phyloP scores from a whole-genome alignment of 306 rosid species.

The peach (Prunus persica) region DNA sequence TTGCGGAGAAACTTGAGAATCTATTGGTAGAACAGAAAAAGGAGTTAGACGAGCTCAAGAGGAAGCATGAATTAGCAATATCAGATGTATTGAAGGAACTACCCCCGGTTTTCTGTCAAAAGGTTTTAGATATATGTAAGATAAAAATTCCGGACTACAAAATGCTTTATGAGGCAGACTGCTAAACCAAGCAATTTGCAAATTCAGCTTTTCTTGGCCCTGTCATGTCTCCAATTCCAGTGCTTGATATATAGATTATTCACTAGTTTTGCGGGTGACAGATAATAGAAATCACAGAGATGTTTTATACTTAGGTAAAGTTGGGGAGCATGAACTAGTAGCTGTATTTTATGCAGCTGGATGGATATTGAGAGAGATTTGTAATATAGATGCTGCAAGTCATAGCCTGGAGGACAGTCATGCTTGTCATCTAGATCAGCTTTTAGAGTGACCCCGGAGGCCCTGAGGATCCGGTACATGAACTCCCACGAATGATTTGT shows the following conservation, averaged over 20 bases:
- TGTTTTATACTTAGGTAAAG: slow-evolving; percentile 5
- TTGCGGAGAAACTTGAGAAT: slow-evolving; percentile 42
- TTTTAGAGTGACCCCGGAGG: slow-evolving; percentile 9
- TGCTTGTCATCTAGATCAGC: slow-evolving; percentile 17
- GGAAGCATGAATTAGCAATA: slow-evolving; percentile 58
- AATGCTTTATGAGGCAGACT: slow-evolving; percentile 19
- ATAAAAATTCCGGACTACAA: slow-evolving; percentile 29
- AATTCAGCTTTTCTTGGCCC: neutral
- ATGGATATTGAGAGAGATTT: neutral
- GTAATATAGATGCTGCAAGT: slow-evolving; percentile 3
- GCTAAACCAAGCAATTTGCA: slow-evolving; percentile 9
- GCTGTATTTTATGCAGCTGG: slow-evolving; percentile 18
- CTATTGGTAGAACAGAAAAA: slow-evolving; percentile 47
- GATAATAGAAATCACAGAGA: slow-evolving; percentile 9
- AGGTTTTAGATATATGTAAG: slow-evolving; percentile 51
- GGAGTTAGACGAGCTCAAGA: slow-evolving; percentile 64
- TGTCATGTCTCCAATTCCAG: neutral
- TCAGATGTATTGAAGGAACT: slow-evolving; percentile 49
- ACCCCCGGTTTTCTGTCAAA: slow-evolving; percentile 40
- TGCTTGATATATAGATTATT: neutral
- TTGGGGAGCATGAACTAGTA: slow-evolving; percentile 20
- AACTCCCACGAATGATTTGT: slow-evolving; percentile 9
- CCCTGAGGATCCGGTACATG: slow-evolving; percentile 16
- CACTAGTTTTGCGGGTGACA: neutral
- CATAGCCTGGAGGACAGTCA: slow-evolving; percentile 19